Base-by-base conservation (phyloP, 2,329 filamentous ascomycete genomes). In the Hortaea sp. region DNA sequence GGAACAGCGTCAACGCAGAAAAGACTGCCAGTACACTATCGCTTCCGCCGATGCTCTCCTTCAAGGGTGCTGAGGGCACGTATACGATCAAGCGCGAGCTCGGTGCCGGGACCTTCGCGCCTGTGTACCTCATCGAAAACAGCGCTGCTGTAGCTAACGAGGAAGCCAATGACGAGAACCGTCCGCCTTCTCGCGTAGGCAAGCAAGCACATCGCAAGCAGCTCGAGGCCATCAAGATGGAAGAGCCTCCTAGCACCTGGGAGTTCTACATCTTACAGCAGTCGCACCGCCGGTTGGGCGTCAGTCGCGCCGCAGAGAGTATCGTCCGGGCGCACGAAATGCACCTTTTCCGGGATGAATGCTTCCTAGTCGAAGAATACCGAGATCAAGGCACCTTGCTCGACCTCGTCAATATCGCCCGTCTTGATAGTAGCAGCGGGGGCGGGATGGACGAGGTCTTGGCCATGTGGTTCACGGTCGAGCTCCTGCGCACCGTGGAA, bases 201-300 rank as follows among this genome's bases (percentile, higher is more conserved):
- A 81, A 78, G 57, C 76, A 80, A 29, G 67, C 73, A 1, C 68
- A 70, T 35, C 79, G 85, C 38, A 70, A 71, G 39, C 53, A 71
- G 1, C 74, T 92, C 4, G 88, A 95, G 65, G 92, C 92, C 1
- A 74, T 98, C 56, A 98, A 98, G 67, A 89, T 95, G 80, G 92
- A 98, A 68, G 78, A 84, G 30, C 88, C 89, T 0, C 86, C 90
- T 0, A 84, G 82, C 4, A 76, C 85, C 0, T 98, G 92, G 92
- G 92, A 98, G 62, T 98, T 97, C 62, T 85, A 95, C 67, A 94
- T 98, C 66, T 88, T 97, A 71, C 83, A 87, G 1, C 78, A 88
- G 46, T 81, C 85, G 1, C 86, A 90, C 53, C 72, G 77, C 20
- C 84, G 92, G 1, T 73, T 98, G 0, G 84, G 82, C 0, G 75